These are phyloP conservation scores for Sorghum bicolor DNA, from an alignment of 176 grass and related monocot species.

Conservation along the genomic window Sorghum_bicolor_NCBIv3 NC_012872.2:20256501-20257000, in stretches of 20 bases:
- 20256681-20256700: not conserved
- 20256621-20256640: conserved; percentile 58
- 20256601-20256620: conserved; percentile 56
- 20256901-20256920: conserved; percentile 6
- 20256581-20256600: conserved; percentile 53
- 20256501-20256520: conserved; percentile 51
- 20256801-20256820: conserved; percentile 27
- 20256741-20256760: not conserved
- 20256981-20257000: not conserved
- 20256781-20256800: not conserved
- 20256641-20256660: conserved; percentile 54
- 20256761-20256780: not conserved
- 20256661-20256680: conserved; percentile 30
- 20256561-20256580: conserved; percentile 55
- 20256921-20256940: conserved; percentile 13
- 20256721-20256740: not conserved
- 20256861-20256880: not conserved
- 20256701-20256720: not conserved
- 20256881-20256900: conserved; percentile 2
- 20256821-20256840: not conserved
- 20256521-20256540: conserved; percentile 56
- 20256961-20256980: conserved; percentile 1
- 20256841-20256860: not conserved
- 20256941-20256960: not conserved
- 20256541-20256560: conserved; percentile 50